These are phyloP conservation scores for Vitis amurensis DNA, from an alignment of 164 flowering plant species.

Conservation along the genomic window DNA sequence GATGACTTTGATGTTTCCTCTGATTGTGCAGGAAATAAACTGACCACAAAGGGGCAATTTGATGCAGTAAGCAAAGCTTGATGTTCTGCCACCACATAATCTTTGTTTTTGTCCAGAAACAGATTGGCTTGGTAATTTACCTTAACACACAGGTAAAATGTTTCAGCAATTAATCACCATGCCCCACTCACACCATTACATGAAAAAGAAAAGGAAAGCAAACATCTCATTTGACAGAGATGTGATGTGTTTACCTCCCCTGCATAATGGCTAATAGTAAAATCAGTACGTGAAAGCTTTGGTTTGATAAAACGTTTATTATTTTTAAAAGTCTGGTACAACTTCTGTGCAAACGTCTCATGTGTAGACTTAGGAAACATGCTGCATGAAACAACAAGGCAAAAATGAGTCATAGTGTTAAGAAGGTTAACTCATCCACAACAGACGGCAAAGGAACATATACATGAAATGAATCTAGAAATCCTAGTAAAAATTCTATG, in stretches of 20 bases:
- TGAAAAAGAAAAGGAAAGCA: background rate
- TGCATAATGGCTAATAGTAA: constrained; percentile 28
- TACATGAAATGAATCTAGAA: too few species aligned
- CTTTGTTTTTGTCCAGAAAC: constrained; percentile 33
- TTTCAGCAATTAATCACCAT: background rate
- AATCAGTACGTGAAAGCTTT: constrained; percentile 34
- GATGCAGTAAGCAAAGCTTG: constrained; percentile 30
- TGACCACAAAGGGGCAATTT: constrained; percentile 22
- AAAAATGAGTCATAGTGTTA: background rate
- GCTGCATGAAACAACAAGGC: constrained; percentile 15
- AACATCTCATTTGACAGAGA: background rate
- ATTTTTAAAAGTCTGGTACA: constrained; percentile 32
- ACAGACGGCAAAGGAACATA: background rate
- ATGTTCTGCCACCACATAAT: constrained; percentile 35
- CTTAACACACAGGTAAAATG: constrained; percentile 3
- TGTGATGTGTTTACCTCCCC: constrained; percentile 22
- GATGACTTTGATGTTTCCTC: constrained; percentile 23
- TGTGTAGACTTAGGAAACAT: constrained; percentile 32
- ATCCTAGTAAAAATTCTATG: too few species aligned
- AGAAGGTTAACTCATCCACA: too few species aligned
- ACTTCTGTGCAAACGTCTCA: constrained; percentile 33
- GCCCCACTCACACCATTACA: background rate
- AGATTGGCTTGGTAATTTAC: constrained; percentile 27
- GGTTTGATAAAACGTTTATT: constrained; percentile 29
- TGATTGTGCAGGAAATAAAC: constrained; percentile 27